Conservation (phyloP, 2,329 filamentous ascomycete genomes). For the Leptographium radiaticola region DNA sequence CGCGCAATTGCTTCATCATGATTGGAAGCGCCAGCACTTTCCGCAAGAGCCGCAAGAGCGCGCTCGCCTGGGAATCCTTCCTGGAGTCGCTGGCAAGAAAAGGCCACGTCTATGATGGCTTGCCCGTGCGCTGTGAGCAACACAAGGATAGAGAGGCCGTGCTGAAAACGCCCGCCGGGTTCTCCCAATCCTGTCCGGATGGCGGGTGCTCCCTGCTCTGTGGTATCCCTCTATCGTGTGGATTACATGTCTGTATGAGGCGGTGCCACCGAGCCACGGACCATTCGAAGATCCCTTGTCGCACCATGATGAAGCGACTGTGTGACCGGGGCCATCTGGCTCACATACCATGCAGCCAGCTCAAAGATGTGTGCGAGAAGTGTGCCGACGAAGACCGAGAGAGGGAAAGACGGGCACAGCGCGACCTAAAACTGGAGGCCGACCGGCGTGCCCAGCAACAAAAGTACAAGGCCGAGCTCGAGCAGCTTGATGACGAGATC, state of each 20-base stretch:
- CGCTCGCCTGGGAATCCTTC: conserved; percentile 39
- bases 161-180: conserved; percentile 39
- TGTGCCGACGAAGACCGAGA: conserved; percentile 40
- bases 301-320: conserved; percentile 19
- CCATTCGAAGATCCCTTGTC: conserved; percentile 35
- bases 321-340: conserved; percentile 40
- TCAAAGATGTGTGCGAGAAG: conserved; percentile 27
- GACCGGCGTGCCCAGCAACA: conserved; percentile 29
- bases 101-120: conserved; percentile 42
- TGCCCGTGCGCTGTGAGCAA: conserved; percentile 46
- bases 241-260: conserved; percentile 42
- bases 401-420: conserved; percentile 26
- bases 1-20: conserved; percentile 52
- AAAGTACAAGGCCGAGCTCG: conserved; percentile 30
- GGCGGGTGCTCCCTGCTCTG: conserved; percentile 55
- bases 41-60: conserved; percentile 15
- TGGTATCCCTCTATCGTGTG: conserved; percentile 37
- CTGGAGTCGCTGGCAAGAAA: conserved; percentile 40
- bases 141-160: conserved; percentile 38
- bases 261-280: conserved; percentile 50
- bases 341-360: conserved; percentile 30
- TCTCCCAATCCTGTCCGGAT: conserved; percentile 50
- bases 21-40: conserved; percentile 60
- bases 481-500: conserved; percentile 40
- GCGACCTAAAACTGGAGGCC: conserved; percentile 37